Evolutionary conservation across 768 basidiomycete species (phyloP), one percentile per base, ranked within the genome.

Genomic region (Lactarius indigo): DNA sequence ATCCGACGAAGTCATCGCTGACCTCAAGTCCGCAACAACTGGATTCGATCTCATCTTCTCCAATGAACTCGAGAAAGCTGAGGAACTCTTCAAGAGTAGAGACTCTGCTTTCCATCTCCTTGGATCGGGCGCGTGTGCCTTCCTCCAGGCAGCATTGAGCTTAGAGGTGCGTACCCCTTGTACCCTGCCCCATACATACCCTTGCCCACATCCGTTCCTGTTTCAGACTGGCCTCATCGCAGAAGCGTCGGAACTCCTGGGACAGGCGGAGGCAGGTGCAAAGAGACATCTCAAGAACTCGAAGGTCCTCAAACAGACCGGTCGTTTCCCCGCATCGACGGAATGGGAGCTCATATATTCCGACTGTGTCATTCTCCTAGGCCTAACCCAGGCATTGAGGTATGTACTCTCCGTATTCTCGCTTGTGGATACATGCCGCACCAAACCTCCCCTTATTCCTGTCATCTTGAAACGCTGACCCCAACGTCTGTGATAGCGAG

Each of bases 271-370:
- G 70, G 83, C 85, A 0, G 85, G 83, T 4, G 81, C 89, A 0
- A 85, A 83, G 72, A 85, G 82, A 65, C 81, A 84, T 58, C 75
- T 78, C 62, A 80, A 78, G 69, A 56, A 69, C 61, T 75, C 78
- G 65, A 79, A 79, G 75, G 72, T 72, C 61, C 77, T 57, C 42
- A 72, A 67, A 57, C 72, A 71, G 44, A 70, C 69, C 10, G 77
- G 80, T 23, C 77, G 80, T 15, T 91, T 89, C 73, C 74, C 82
- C 3, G 77, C 87, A 2, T 90, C 89, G 8, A 74, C 88, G 9
- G 91, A 93, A 71, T 93, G 86, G 83, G 91, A 93, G 71, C 81
- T 93, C 44, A 73, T 92, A 13, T 83, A 87, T 69, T 87, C 91
- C 0, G 91, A 93, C 71, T 84, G 87, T 0, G 81, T 88, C 8